These are phyloP conservation scores for Terfezia boudieri DNA, from an alignment of 495 filamentous ascomycete genomes.

Conservation along the genomic window DNA sequence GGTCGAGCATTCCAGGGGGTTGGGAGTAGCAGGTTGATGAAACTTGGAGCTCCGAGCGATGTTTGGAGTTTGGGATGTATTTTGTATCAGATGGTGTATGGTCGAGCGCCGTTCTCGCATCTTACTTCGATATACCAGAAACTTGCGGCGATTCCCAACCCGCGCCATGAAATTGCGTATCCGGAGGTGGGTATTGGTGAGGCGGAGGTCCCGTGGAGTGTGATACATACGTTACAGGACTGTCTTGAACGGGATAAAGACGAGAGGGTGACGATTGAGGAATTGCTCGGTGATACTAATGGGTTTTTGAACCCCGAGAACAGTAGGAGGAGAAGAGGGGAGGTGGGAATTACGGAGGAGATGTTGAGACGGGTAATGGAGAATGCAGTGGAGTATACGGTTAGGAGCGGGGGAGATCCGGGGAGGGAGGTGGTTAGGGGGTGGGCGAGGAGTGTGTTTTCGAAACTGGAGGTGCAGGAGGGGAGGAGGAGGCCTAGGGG, in stretches of 20 bases:
- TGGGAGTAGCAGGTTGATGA: slow-evolving; percentile 45
- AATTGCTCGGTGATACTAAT: slow-evolving; percentile 49
- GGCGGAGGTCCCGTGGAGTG: slow-evolving; percentile 40
- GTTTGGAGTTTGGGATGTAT: slow-evolving; percentile 95
- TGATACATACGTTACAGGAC: slow-evolving; percentile 49
- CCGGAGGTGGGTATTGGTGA: slow-evolving; percentile 53
- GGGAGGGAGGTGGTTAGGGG: slow-evolving; percentile 34
- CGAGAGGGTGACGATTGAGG: slow-evolving; percentile 50
- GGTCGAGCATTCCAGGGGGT: slow-evolving; percentile 13
- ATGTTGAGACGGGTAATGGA: slow-evolving; percentile 40
- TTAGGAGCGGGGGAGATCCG: slow-evolving; percentile 32
- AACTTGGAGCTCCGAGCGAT: slow-evolving; percentile 84
- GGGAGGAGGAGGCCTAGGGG: background rate
- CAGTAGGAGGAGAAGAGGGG: slow-evolving; percentile 25
- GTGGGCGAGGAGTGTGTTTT: slow-evolving; percentile 29
- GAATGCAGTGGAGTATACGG: slow-evolving; percentile 40
- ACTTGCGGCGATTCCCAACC: slow-evolving; percentile 72
- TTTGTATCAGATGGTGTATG: slow-evolving; percentile 93
- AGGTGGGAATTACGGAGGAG: slow-evolving; percentile 38
- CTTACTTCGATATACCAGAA: slow-evolving; percentile 59
- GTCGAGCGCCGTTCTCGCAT: slow-evolving; percentile 75
- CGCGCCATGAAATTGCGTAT: slow-evolving; percentile 60
- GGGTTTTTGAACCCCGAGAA: slow-evolving; percentile 60
- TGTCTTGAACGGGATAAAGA: slow-evolving; percentile 65
- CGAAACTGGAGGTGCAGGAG: slow-evolving; percentile 6